phyloP scores from a whole-genome alignment of 139 green algal species.

The Chlorella sp. region DNA sequence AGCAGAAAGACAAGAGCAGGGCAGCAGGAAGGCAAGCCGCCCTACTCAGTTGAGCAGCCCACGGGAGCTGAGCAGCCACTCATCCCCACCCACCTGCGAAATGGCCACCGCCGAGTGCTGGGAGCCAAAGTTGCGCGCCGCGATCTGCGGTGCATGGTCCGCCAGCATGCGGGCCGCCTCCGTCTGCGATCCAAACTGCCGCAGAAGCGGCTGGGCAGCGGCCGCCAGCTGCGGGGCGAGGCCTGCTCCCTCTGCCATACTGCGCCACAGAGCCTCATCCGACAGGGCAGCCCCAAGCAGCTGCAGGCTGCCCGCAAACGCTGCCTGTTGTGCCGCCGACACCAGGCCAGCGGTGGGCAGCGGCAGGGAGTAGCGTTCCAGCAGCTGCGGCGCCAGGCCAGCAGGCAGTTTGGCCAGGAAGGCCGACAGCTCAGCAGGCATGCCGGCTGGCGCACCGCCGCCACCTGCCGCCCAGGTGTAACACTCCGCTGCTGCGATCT shows the following conservation, averaged over 20 bases:
- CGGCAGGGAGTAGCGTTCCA: slow-evolving; percentile 31
- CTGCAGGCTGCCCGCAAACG: slow-evolving; percentile 14
- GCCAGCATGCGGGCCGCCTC: slow-evolving; percentile 11
- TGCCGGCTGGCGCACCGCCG: background rate
- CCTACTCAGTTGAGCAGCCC: no score
- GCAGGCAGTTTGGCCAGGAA: slow-evolving; percentile 9
- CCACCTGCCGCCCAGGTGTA: background rate
- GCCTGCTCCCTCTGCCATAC: background rate
- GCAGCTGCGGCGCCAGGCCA: slow-evolving; percentile 19
- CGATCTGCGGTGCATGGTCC: background rate
- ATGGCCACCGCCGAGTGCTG: slow-evolving; percentile 9
- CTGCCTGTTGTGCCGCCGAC: background rate
- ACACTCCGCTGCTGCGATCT: slow-evolving; percentile 45
- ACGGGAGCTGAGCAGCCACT: background rate
- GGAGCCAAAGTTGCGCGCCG: slow-evolving; percentile 7
- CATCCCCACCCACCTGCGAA: slow-evolving; percentile 1
- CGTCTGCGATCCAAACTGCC: slow-evolving; percentile 10
- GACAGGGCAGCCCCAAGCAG: slow-evolving; percentile 24
- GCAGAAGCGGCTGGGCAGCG: slow-evolving; percentile 24
- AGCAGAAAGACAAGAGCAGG: no score
- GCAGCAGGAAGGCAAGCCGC: no score
- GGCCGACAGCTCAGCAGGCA: slow-evolving; percentile 1
- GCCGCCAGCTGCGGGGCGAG: slow-evolving; percentile 8
- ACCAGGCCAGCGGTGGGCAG: slow-evolving; percentile 1
- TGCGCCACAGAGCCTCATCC: slow-evolving; percentile 34